A percentile compares a stretch with the other conserved stretches of the same genome.
Evolutionary conservation across 1,139 yeast species (phyloP).

Genomic region (Saccharomyces hybrid): DNA sequence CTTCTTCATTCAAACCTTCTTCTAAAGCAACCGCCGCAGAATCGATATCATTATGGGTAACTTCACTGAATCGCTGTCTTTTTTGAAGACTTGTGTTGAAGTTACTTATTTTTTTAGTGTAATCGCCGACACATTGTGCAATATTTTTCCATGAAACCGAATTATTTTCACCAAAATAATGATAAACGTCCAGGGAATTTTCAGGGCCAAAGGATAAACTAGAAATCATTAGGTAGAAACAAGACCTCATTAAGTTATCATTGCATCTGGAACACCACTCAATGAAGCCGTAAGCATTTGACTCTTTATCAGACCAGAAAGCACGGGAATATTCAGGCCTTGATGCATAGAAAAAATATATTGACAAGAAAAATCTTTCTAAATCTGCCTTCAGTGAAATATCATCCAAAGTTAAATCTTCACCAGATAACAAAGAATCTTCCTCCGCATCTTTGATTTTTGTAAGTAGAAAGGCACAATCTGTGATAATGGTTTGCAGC

Average conservation of each 20-base stretch:
- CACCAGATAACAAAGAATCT: conserved; percentile 57
- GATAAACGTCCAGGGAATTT: conserved; percentile 43
- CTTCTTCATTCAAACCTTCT: conserved; percentile 70
- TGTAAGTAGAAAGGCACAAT: conserved; percentile 72
- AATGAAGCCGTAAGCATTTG: conserved; percentile 64
- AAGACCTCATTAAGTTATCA: conserved; percentile 74
- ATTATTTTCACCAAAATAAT: conserved; percentile 32
- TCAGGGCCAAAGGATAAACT: conserved; percentile 60
- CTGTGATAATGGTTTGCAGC: conserved; percentile 53
- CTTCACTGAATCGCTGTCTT: conserved; percentile 23
- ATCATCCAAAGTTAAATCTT: conserved; percentile 40
- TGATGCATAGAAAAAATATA: conserved; percentile 59
- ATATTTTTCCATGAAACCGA: conserved; percentile 55
- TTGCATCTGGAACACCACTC: conserved; percentile 84
- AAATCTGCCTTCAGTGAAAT: conserved; percentile 70
- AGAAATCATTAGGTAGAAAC: conserved; percentile 72
- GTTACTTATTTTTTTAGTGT: conserved; percentile 41
- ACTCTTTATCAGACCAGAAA: conserved; percentile 70
- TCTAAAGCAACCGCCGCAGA: conserved; percentile 26
- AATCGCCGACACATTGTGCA: conserved; percentile 48
- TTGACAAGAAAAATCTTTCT: conserved; percentile 76
- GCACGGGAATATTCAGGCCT: conserved; percentile 50
- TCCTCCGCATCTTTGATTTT: conserved; percentile 82
- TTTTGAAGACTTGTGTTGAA: conserved; percentile 25
- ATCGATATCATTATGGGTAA: conserved; percentile 25